A percentile compares a stretch with the other conserved stretches of the same genome.
phyloP scores from a whole-genome alignment of 495 filamentous ascomycete genomes.

The Durotheca rogersii region DNA sequence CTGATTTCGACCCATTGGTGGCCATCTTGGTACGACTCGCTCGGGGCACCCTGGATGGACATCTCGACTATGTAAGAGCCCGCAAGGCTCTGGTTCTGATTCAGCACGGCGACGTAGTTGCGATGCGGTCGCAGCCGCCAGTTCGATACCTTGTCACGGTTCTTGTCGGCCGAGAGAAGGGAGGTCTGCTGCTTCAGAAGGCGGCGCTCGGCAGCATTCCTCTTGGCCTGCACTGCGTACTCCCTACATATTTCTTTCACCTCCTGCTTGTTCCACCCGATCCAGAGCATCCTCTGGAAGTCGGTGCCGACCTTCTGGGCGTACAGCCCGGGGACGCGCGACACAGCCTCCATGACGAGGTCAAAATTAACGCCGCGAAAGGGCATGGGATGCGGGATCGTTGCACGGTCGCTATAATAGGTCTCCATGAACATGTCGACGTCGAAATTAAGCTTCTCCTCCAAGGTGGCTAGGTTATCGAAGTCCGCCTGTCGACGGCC shows the following conservation, averaged over 20 bases:
- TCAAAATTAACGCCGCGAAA: slow-evolving; percentile 14
- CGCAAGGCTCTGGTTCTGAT: slow-evolving; percentile 1
- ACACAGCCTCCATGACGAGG: slow-evolving; percentile 5
- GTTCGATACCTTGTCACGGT: not conserved
- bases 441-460: slow-evolving; percentile 19
- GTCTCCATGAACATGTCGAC: slow-evolving; percentile 13
- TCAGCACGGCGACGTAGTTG: not conserved
- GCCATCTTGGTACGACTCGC: not conserved
- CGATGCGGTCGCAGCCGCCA: slow-evolving; percentile 6
- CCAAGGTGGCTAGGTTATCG: slow-evolving; percentile 15
- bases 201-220: slow-evolving; percentile 9
- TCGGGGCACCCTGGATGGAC: not conserved
- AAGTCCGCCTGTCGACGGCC: slow-evolving; percentile 15
- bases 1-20: slow-evolving; percentile 11
- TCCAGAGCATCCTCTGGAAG: slow-evolving; percentile 12
- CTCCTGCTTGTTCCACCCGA: slow-evolving; percentile 15
- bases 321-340: not conserved
- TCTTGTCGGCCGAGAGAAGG: slow-evolving; percentile 2
- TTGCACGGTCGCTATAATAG: slow-evolving; percentile 3
- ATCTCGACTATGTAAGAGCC: slow-evolving; percentile 10
- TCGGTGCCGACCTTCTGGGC: slow-evolving; percentile 7
- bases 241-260: slow-evolving; percentile 10
- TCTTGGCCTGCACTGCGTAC: slow-evolving; percentile 3
- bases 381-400: slow-evolving; percentile 4
- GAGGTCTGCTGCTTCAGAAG: not conserved